Evolutionary conservation across 2,329 filamentous ascomycete species (phyloP).

Genomic region (Aspergillus persii): DNA sequence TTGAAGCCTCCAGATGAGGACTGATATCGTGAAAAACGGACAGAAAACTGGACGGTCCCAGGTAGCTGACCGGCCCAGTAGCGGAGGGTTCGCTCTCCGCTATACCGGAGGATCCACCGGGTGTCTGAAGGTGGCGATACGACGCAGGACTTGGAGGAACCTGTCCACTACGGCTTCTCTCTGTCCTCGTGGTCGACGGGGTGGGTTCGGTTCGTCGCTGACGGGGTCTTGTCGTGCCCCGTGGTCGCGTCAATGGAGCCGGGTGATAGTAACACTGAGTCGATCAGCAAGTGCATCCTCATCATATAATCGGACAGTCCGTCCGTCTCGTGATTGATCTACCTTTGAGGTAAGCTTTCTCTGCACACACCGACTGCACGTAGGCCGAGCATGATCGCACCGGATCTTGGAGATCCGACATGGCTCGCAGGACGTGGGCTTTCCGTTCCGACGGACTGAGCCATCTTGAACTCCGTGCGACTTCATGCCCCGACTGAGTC

Average conservation of each 20-base stretch:
- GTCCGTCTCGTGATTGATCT: not conserved
- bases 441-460: not conserved
- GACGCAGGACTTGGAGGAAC: not conserved
- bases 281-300: not conserved
- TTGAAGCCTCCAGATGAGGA: not conserved
- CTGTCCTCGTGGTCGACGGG: not conserved
- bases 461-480: not conserved
- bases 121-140: not conserved
- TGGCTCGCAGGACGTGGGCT: conserved; percentile 2
- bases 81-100: not conserved
- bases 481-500: not conserved
- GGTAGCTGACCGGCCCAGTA: not conserved
- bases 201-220: not conserved
- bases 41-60: conserved; percentile 4
- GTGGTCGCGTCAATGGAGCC: conserved; percentile 4
- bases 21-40: not conserved
- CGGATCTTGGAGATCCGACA: conserved; percentile 3
- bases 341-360: not conserved
- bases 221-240: not conserved
- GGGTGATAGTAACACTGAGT: conserved; percentile 8
- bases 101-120: not conserved
- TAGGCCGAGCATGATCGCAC: conserved; percentile 5
- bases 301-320: too few species aligned
- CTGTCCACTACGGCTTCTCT: not conserved
- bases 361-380: not conserved